A percentile compares a stretch with the other conserved stretches of the same genome.
These are phyloP conservation scores for Pseudozyma sp. DNA, from an alignment of 1,284 basidiomycete species.

Conservation along the genomic window DNA sequence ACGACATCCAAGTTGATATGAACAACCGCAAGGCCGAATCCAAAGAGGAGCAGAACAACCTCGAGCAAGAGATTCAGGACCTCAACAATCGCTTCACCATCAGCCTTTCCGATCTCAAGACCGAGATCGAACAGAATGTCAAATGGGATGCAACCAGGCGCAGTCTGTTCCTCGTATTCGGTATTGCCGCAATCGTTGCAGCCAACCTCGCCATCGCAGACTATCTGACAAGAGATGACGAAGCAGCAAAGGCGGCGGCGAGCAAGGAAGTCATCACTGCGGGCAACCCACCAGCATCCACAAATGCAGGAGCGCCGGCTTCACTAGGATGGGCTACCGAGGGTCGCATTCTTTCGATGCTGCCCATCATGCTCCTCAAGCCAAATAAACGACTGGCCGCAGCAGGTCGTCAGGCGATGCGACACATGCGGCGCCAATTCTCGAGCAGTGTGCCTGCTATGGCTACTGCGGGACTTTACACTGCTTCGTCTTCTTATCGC, in stretches of 20 bases:
- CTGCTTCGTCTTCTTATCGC: constrained; percentile 3
- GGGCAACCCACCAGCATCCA: constrained; percentile 40
- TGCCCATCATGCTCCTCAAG: constrained; percentile 37
- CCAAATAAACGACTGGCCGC: constrained; percentile 21
- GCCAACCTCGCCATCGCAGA: constrained; percentile 65
- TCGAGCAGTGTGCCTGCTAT: constrained; percentile 20
- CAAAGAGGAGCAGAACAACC: constrained; percentile 85
- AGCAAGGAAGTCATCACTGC: constrained; percentile 34
- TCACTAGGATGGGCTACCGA: constrained; percentile 51
- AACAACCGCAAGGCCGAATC: constrained; percentile 93
- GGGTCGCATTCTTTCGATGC: constrained; percentile 38
- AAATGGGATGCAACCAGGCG: constrained; percentile 68
- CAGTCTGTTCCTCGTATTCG: constrained; percentile 65
- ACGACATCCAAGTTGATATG: constrained; percentile 96
- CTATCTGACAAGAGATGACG: constrained; percentile 58
- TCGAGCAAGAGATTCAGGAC: constrained; percentile 88
- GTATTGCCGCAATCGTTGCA: constrained; percentile 65
- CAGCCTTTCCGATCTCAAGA: constrained; percentile 66
- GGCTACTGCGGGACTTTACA: constrained; percentile 31
- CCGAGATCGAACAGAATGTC: constrained; percentile 68
- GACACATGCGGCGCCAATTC: constrained; percentile 23
- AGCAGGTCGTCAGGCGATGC: constrained; percentile 9
- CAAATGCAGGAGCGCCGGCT: constrained; percentile 30
- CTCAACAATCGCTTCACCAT: constrained; percentile 69
- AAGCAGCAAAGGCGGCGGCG: constrained; percentile 45